These are phyloP conservation scores for Chlamydomonas urium DNA, from an alignment of 139 green algal species.

Conservation along the genomic window DNA sequence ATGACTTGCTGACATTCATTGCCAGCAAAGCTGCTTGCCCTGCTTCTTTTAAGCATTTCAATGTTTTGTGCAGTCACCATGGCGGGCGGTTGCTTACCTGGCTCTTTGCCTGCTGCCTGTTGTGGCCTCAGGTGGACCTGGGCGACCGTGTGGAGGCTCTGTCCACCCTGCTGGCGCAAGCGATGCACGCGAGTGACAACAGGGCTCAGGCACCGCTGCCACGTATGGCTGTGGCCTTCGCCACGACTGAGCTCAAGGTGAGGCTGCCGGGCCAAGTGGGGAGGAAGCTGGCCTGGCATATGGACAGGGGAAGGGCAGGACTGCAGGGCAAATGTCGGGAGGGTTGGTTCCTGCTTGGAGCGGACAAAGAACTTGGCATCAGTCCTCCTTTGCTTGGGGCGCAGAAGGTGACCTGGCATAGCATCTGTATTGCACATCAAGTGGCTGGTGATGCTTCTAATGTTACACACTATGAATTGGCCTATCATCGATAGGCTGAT, in stretches of 20 bases:
- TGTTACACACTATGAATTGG: constrained; percentile 45
- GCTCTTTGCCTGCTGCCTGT: neutral
- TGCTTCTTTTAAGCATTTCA: too few relatives aligned
- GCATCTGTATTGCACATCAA: too few relatives aligned
- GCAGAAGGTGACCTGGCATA: too few relatives aligned
- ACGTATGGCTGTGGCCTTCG: constrained; percentile 48
- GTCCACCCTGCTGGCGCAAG: constrained; percentile 31
- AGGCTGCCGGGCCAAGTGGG: neutral
- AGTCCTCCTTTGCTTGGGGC: too few relatives aligned
- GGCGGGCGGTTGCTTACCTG: neutral
- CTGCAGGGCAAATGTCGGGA: too few relatives aligned
- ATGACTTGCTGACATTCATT: too few relatives aligned
- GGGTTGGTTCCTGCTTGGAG: too few relatives aligned
- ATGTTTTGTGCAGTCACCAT: too few relatives aligned
- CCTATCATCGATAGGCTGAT: too few relatives aligned
- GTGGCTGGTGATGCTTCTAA: constrained; percentile 26
- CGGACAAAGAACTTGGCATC: too few relatives aligned
- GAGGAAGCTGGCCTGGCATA: neutral
- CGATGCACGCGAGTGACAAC: constrained; percentile 5
- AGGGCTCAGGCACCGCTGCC: constrained; percentile 34
- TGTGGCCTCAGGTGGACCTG: constrained; percentile 29
- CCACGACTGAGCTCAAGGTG: constrained; percentile 47
- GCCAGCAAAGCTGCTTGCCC: too few relatives aligned
- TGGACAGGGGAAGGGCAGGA: too few relatives aligned
- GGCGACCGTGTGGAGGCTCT: constrained; percentile 28